Evolutionary conservation across 83 land plant genomes (phyloP), one percentile per base, ranked within the genome.

Genomic region (Picea abies): DNA sequence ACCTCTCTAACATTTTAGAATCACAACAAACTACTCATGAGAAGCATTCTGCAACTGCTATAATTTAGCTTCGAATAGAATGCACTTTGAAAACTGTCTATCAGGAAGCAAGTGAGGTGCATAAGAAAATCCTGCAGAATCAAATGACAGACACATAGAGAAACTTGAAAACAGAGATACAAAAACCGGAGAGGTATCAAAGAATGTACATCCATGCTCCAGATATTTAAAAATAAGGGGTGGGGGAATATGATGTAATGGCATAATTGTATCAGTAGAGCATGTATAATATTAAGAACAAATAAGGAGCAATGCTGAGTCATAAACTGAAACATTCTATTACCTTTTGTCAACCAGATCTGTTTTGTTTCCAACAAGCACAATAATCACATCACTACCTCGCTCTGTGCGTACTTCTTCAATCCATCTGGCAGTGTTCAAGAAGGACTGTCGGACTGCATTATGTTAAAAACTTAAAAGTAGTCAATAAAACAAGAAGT

Each of bases 321-420:
- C 19, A 23, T 19, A 69, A 17, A 20, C 47, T 67, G 60, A 77
- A 83, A 19, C 44, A 9, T 77, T 16, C 29, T 35, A 65, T 20
- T 80, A 91, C 93, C 93, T 91, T 81, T 91, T 91, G 78, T 91
- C 93, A 22, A 91, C 93, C 64, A 91, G 85, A 71, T 91, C 93
- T 73, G 93, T 88, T 85, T 32, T 32, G 0, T 32, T 32, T 32
- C 35, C 35, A 32, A 32, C 35, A 32, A 32, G 35, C 35, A 32
- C 0, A 32, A 1, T 32, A 32, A 32, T 32, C 35, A 32, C 1
- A 32, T 32, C 35, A 32, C 35, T 32, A 32, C 35, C 35, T 32
- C 1, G 35, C 35, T 32, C 1, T 32, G 35, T 32, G 35, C 0
- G 35, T 32, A 32, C 35, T 32, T 32, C 35, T 32, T 32, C 35